These are phyloP conservation scores for Talaromyces trachyspermus DNA, from an alignment of 495 filamentous ascomycete genomes.

Conservation along the genomic window DNA sequence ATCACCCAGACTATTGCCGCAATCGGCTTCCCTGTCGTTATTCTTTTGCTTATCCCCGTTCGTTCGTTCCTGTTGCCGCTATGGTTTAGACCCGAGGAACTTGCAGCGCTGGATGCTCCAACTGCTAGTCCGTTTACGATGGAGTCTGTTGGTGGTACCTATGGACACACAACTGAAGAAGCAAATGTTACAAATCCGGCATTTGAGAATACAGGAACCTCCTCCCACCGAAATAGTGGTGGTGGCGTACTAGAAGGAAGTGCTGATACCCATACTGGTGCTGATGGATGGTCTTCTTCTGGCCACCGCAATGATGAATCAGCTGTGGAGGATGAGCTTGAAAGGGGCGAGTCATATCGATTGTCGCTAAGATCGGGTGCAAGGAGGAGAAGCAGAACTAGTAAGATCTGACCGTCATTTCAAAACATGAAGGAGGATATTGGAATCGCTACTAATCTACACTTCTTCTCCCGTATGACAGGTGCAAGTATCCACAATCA, in stretches of 20 bases:
- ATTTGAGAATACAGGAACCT: too few relatives aligned
- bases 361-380: constrained; percentile 19
- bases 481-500: too few relatives aligned
- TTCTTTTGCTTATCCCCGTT: constrained; percentile 71
- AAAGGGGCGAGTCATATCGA: constrained; percentile 33
- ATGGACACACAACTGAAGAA: constrained; percentile 33
- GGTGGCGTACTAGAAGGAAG: neutral
- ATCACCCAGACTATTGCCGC: constrained; percentile 93
- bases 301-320: constrained; percentile 1
- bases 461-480: too few relatives aligned
- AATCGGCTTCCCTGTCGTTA: constrained; percentile 87
- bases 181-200: neutral
- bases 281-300: too few relatives aligned
- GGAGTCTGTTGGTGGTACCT: constrained; percentile 71
- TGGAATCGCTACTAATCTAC: too few relatives aligned
- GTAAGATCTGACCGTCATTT: constrained; percentile 14
- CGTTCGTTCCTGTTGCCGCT: constrained; percentile 65
- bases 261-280: too few relatives aligned
- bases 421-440: too few relatives aligned
- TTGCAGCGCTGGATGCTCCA: constrained; percentile 65
- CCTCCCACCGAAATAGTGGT: too few relatives aligned
- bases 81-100: constrained; percentile 60
- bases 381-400: constrained; percentile 25
- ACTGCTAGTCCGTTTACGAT: constrained; percentile 81
- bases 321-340: constrained; percentile 27